Base-by-base conservation (phyloP, 2,329 filamentous ascomycete species). In the Aspergillus clavatus region DNA sequence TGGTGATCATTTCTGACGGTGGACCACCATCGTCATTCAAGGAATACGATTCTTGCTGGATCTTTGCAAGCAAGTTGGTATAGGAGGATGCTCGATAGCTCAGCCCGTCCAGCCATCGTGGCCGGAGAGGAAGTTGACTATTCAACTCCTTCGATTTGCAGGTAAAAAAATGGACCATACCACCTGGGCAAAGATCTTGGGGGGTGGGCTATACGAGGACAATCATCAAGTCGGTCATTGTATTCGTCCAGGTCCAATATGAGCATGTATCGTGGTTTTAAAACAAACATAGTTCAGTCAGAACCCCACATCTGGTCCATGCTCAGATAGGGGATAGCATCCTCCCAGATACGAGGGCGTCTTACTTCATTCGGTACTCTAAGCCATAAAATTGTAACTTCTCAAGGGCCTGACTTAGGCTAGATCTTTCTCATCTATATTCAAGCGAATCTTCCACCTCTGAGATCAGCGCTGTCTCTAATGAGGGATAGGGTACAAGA, bases 41-140 rank as follows among this genome's bases (percentile, higher is more conserved):
- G 37, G 12, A 38, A 23, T 5, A 23, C 24, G 14, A 7, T 16
- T 21, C n/a, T 33, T 16, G 29, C 26, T 33, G 39, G 33, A 42
- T 16, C 39, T 42, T 33, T 42, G 33, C 12, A 42, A 24, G 39
- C 23, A 42, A 18, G 27, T 42, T 29, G 28, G 33, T 23, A 27
- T 24, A 24, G 27, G 26, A 19, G n/a, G 12, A 8, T 31, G 23
- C 10, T 8, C 19, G 38, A 41, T 41, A 41, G 38, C 23, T 31
- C 23, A 41, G 21, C 19, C n/a, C 38, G n/a, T 41, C 38, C 38
- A 19, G 24, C 29, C 28, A 19, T 14, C 19, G 24, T 41, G 38
- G 29, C 29, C 28, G 38, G 38, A 41, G 14, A 19, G 28, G 28
- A 31, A 31, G 12, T 41, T 16, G 26, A 24, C 23, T 16, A 26